Evolutionary conservation across 2,329 filamentous ascomycete species (phyloP).

Genomic region (Alternaria atra): DNA sequence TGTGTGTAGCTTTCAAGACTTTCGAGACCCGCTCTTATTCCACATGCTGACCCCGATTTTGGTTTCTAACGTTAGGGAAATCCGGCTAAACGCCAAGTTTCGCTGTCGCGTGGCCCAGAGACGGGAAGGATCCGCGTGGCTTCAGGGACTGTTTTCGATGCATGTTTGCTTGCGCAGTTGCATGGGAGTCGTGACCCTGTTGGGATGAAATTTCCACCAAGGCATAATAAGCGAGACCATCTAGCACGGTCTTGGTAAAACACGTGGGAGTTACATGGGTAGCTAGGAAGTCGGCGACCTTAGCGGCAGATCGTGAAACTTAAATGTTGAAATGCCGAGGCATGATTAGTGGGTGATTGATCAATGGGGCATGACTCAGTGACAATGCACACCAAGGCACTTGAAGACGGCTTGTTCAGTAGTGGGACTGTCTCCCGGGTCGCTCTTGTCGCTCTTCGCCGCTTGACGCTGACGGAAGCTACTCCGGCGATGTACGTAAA

Average conservation of each 20-base stretch:
- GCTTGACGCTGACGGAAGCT: not conserved
- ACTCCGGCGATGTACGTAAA: not conserved
- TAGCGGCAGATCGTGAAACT: slow-evolving; percentile 20
- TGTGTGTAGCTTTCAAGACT: not conserved
- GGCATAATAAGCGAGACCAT: slow-evolving; percentile 6
- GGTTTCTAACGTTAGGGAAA: not conserved
- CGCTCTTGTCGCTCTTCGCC: not conserved
- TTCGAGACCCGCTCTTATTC: not conserved
- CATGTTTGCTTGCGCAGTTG: slow-evolving; percentile 1
- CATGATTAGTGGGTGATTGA: slow-evolving; percentile 1
- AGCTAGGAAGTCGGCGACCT: slow-evolving; percentile 16
- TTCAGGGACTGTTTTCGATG: slow-evolving; percentile 6
- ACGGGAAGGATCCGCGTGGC: slow-evolving; percentile 17
- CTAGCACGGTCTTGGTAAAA: slow-evolving; percentile 14
- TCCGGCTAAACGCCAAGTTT: slow-evolving; percentile 3
- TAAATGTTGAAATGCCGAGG: slow-evolving; percentile 13
- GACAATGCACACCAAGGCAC: not conserved
- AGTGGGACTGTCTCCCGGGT: slow-evolving; percentile 2
- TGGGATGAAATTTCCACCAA: slow-evolving; percentile 15
- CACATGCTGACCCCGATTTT: slow-evolving; percentile 3
- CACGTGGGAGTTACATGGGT: slow-evolving; percentile 18
- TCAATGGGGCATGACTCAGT: not conserved
- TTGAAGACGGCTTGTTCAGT: slow-evolving; percentile 2
- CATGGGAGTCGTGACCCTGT: slow-evolving; percentile 10
- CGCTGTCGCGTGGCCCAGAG: slow-evolving; percentile 16